Base-by-base conservation (phyloP, 139 green algal species). In the Edaphochlamys debaryana region DNA sequence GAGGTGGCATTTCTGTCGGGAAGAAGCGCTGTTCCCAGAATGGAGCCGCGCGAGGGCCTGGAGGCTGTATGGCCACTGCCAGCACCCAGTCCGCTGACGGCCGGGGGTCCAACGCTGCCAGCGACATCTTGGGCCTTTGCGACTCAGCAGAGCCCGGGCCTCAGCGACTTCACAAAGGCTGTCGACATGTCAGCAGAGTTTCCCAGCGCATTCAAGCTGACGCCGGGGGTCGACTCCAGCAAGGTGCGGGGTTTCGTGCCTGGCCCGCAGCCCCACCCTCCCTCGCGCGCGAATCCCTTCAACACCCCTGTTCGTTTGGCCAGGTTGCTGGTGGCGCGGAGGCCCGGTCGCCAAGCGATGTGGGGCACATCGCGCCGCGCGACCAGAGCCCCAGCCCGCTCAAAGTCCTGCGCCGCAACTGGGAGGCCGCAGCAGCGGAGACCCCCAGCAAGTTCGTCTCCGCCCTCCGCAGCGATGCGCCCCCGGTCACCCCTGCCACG, bases 111-210 rank as follows among this genome's bases (percentile, higher is more conserved):
- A n/a, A n/a, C n/a, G n/a, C n/a, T n/a, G n/a, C n/a, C n/a, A n/a
- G n/a, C n/a, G n/a, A n/a, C n/a, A n/a, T n/a, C 45, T 54, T 63
- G 54, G 30, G 38, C 60, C 60, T 67, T 20, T 38, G 73, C 58
- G 25, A 80, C 5, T 9, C 9, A 9, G 45, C 73, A 80, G 5
- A 69, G 73, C 73, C 73, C 56, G 40, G n/a, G n/a, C n/a, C 41
- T 71, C 22, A 34, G 40, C 8, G 74, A 81, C 42, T 70, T 70
- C 9, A 70, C 37, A 4, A 81, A 63, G 23, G 60, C 60, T 5
- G 74, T 71, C 19, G 41, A 81, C 50, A 11, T 81, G 13, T 81
- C 74, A 22, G 60, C 74, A 5, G 74, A 81, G 15, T 81, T 81
- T 45, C 60, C 60, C 7, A 67, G 41, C 40, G 58, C 22, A 42